Evolutionary conservation across 768 basidiomycete species (phyloP), one percentile per base, ranked within the genome.

Genomic region (Xerocomellus intermedius): DNA sequence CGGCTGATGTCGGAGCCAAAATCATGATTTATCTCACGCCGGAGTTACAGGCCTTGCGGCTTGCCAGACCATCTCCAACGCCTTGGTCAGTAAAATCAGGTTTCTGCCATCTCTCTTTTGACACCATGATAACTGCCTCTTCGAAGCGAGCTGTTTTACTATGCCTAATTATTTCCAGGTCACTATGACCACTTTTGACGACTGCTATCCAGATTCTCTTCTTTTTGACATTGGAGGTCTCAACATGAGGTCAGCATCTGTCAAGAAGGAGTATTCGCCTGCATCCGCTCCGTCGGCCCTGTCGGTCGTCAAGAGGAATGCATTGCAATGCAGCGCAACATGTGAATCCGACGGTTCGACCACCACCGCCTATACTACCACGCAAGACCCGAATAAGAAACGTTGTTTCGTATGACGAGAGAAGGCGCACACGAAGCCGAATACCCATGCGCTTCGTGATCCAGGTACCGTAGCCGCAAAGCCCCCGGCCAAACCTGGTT

Each of bases 1-100:
- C n/a, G 41, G 39, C 19, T 49, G 48, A 42, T 5, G 28, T 35
- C 16, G 6, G 21, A 17, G 33, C 17, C 32, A 24, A 22, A 39
- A 41, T 6, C 33, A 21, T 26, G n/a, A n/a, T n/a, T n/a, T n/a
- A n/a, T 55, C 50, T 42, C 54, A 54, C 54, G 54, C 41, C 28
- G 14, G 30, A 9, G 21, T 6, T 9, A 44, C 24, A 4, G 8
- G 28, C 28, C 33, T 33, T 13, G 14, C 33, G 24, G 24, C n/a
- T n/a, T n/a, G n/a, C n/a, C n/a, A n/a, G n/a, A n/a, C n/a, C n/a
- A n/a, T n/a, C 24, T 43, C 48, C n/a, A 43, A 36, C 17, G 17
- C 10, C 14, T 17, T 17, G 16, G 35, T n/a, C 22, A n/a, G 9
- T 26, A 17, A 5, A n/a, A 26, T 43, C 5, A 10, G 10, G 22